Base-by-base conservation (phyloP, 345 rosid species). In the Boechera stricta region DNA sequence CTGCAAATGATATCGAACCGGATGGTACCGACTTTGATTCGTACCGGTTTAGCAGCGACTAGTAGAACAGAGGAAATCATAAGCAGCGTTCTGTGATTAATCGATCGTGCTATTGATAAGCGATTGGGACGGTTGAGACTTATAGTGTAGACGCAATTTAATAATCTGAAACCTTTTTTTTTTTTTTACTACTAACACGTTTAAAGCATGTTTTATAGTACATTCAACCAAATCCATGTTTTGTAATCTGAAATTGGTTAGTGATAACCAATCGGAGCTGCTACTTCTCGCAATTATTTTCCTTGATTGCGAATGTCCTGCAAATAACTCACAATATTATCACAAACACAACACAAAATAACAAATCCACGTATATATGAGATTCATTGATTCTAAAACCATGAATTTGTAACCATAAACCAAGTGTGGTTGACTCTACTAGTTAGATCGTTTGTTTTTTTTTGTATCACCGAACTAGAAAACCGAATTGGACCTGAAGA, bases 221-320 rank as follows among this genome's bases (percentile, higher is more conserved):
- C 33, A 53, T 7, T 31, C 15, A 47, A 3, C 41, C 1, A 10
- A 21, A 21, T 21, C 24, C 24, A 21, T 21, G 24, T 21, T 21
- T 21, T 21, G 1, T 21, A 21, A 21, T 21, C 24, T 21, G 16
- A 38, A 29, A 39, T 49, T 67, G 5, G 28, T 77, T 75, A 91
- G 73, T 82, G 97, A 76, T 88, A 89, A 51, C 92, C 89, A 65
- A 86, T 48, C 11, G 92, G 97, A 42, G 94, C 94, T 15, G 97
- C 86, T 15, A 90, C 88, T 53, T 87, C 94, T 56, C 81, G 86
- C 80, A 91, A 69, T 72, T 89, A 87, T 81, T 85, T 89, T 7
- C 94, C 91, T 73, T 88, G 84, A 47, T 79, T 84, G 44, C 87
- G 92, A 73, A 91, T 75, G 73, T 91, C 97, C 94, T 89, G 91